Conservation (phyloP, 441 rosid species). For the Populus tomentosa region DNA sequence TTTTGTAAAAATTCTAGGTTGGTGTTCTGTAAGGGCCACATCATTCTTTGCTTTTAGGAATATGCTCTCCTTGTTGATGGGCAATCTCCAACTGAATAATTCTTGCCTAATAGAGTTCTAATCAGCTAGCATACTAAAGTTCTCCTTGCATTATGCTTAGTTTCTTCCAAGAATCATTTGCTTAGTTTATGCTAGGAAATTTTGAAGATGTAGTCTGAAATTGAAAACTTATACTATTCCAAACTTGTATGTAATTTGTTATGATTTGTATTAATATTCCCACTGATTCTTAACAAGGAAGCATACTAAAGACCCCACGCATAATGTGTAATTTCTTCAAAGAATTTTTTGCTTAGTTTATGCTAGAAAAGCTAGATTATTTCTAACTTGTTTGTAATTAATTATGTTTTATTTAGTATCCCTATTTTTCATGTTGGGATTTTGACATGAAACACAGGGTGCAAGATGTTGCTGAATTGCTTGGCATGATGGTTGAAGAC, state of each 20-base stretch:
- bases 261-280: not conserved
- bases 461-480: constrained; percentile 94
- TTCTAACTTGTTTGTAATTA: not conserved
- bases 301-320: not conserved
- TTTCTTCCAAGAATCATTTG: not conserved
- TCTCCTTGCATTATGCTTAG: not conserved
- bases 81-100: not conserved
- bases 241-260: not conserved
- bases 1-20: not conserved
- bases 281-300: not conserved
- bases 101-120: not conserved
- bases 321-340: not conserved
- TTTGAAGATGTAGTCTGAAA: not conserved
- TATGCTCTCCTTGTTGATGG: not conserved
- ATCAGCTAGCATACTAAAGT: not conserved
- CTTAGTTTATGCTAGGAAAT: not conserved
- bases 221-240: not conserved
- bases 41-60: not conserved
- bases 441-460: constrained; percentile 49
- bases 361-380: not conserved
- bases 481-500: constrained; percentile 98
- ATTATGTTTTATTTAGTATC: not conserved
- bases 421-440: constrained; percentile 3
- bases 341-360: not conserved
- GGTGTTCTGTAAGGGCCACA: not conserved